Evolutionary conservation across 2,329 filamentous ascomycete genomes (phyloP), one percentile per base, ranked within the genome.

Genomic region (Pseudonectria buxi): DNA sequence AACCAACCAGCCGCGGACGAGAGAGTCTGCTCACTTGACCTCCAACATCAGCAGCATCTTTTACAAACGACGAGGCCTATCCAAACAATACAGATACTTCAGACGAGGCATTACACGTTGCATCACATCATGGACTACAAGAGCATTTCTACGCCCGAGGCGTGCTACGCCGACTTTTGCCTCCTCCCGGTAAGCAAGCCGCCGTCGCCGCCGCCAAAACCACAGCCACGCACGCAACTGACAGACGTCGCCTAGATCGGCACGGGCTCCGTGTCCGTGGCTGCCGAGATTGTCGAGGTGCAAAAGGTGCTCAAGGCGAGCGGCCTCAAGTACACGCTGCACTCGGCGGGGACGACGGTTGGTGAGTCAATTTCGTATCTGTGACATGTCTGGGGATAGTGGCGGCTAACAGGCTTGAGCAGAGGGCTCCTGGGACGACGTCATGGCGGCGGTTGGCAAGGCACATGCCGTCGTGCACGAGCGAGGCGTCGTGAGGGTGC

Each of bases 341-440:
- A 96, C 64, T 89, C 86, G 16, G 89, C 88, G 3, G 92, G 90
- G 10, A 95, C 90, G 0, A 96, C 90, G 0, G 76, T 96, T 36
- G 88, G 87, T 92, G 68, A 39, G 80, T 68, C 18, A 43, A 47
- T 42, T 45, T 16, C 36, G 18, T 30, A 10, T 28, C 7, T 30
- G 26, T 16, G 14, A 7, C 11, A 15, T 27, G 6, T 13, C 24
- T 12, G 9, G 24, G 24, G 24, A 9, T 9, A 26, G 24, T 26
- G 15, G n/a, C n/a, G 24, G 13, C 13, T 16, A 35, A 29, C 9
- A 14, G 14, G 13, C 24, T 14, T 24, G 12, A 14, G 2, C 14
- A 94, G 90, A 96, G 67, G 92, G 90, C 3, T 74, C 79, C 27
- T 96, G 92, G 90, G 85, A 94, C 46, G 77, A 84, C 24, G 88